These are phyloP conservation scores for Chaetomium fimeti DNA, from an alignment of 495 filamentous ascomycete genomes.

Conservation along the genomic window DNA sequence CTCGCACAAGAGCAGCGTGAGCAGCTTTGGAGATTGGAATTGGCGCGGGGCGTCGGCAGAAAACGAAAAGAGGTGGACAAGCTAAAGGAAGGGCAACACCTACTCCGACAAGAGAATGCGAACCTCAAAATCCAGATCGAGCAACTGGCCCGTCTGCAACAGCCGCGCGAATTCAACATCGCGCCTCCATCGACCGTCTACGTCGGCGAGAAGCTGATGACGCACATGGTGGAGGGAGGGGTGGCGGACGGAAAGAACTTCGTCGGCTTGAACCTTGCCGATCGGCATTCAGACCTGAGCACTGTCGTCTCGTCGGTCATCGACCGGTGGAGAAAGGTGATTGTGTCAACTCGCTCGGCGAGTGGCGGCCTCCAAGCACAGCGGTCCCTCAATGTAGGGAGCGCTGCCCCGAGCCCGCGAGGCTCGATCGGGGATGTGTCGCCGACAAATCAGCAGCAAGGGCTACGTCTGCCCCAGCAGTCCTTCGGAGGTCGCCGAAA, in stretches of 20 bases:
- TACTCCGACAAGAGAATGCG: constrained; percentile 66
- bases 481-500: constrained; percentile 15
- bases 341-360: constrained; percentile 40
- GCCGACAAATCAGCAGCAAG: neutral
- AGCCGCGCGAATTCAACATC: constrained; percentile 69
- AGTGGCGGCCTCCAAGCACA: constrained; percentile 38
- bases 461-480: constrained; percentile 2
- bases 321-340: constrained; percentile 53
- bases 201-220: constrained; percentile 46
- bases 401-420: constrained; percentile 5
- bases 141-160: constrained; percentile 63
- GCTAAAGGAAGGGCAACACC: constrained; percentile 59
- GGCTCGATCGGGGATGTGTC: constrained; percentile 8
- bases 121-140: constrained; percentile 70
- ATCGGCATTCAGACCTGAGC: constrained; percentile 48
- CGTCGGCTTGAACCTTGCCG: constrained; percentile 44
- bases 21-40: constrained; percentile 75
- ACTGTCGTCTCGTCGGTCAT: constrained; percentile 49
- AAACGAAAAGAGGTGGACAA: constrained; percentile 65
- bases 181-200: constrained; percentile 62
- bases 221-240: constrained; percentile 38
- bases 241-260: constrained; percentile 22
- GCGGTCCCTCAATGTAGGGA: constrained; percentile 32
- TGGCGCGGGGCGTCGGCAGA: constrained; percentile 67
- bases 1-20: constrained; percentile 56